Evolutionary conservation across 2,329 filamentous ascomycete species (phyloP).

Genomic region (Exophiala sideris): DNA sequence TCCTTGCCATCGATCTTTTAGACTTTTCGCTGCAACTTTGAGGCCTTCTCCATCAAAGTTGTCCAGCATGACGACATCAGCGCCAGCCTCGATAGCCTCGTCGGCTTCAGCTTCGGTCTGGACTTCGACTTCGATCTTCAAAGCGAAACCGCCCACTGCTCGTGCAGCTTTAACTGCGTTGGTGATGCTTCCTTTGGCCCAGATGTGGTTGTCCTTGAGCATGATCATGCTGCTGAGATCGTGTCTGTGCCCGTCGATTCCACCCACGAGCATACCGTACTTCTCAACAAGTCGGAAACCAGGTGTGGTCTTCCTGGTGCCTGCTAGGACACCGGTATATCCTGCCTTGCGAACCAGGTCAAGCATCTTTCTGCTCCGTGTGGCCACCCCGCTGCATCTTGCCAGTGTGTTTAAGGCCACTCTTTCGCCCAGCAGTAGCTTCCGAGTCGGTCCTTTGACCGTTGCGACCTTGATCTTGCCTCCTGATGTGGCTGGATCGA

Average conservation of each 20-base stretch:
- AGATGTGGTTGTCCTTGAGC: conserved; percentile 99
- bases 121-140: conserved; percentile 96
- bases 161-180: conserved; percentile 82
- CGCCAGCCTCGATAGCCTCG: conserved; percentile 84
- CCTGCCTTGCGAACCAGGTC: conserved; percentile 60
- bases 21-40: conserved; percentile 65
- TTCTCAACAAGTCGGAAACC: conserved; percentile 96
- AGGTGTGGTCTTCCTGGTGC: conserved; percentile 94
- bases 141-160: conserved; percentile 77
- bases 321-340: conserved; percentile 80
- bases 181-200: conserved; percentile 70
- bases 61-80: conserved; percentile 95
- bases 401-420: conserved; percentile 89
- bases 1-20: conserved; percentile 77
- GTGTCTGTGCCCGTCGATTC: conserved; percentile 86
- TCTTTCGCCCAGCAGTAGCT: conserved; percentile 84
- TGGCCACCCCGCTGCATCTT: conserved; percentile 86
- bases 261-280: conserved; percentile 94
- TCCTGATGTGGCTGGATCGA: conserved; percentile 57
- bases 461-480: conserved; percentile 67
- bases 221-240: conserved; percentile 95
- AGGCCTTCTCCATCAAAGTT: conserved; percentile 85
- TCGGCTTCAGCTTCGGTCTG: conserved; percentile 84
- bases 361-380: conserved; percentile 58
- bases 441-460: conserved; percentile 77